Evolutionary conservation across 306 rosid species (phyloP).

Genomic region (Mucuna pruriens): DNA sequence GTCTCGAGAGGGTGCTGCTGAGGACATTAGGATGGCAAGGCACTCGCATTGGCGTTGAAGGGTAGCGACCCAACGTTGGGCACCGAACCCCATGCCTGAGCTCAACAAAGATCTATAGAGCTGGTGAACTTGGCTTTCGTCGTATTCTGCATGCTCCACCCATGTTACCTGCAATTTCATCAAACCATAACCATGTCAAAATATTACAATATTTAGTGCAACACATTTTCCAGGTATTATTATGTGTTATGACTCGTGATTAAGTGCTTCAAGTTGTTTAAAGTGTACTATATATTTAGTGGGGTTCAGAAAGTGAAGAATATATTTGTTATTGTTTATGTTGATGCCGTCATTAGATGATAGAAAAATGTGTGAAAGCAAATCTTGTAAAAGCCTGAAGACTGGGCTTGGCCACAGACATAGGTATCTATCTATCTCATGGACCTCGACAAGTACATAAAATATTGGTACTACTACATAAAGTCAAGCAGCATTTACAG

Average conservation of each 20-base stretch:
- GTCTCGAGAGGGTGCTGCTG: conserved; percentile 64
- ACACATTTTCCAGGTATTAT: too few species aligned
- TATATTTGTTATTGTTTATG: too few species aligned
- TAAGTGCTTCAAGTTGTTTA: not conserved
- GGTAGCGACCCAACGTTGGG: conserved; percentile 89
- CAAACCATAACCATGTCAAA: not conserved
- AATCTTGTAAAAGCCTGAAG: conserved; percentile 33
- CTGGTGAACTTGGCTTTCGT: conserved; percentile 83
- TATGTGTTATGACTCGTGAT: too few species aligned
- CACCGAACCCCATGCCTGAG: conserved; percentile 93
- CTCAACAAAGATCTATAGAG: conserved; percentile 73
- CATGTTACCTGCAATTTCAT: conserved; percentile 75
- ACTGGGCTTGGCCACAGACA: conserved; percentile 27
- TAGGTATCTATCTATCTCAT: conserved; percentile 44
- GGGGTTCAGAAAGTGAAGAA: not conserved
- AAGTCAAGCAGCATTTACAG: conserved; percentile 47
- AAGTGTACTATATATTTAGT: not conserved
- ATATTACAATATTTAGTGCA: not conserved
- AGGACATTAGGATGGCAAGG: conserved; percentile 87
- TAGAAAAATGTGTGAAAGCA: not conserved
- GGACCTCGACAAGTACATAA: conserved; percentile 39
- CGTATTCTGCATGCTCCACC: conserved; percentile 97
- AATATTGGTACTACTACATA: conserved; percentile 37
- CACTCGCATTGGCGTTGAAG: conserved; percentile 94
- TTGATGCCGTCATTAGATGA: not conserved